phyloP scores from a whole-genome alignment of 2,329 filamentous ascomycete species.

The Verticillium alfalfae region DNA sequence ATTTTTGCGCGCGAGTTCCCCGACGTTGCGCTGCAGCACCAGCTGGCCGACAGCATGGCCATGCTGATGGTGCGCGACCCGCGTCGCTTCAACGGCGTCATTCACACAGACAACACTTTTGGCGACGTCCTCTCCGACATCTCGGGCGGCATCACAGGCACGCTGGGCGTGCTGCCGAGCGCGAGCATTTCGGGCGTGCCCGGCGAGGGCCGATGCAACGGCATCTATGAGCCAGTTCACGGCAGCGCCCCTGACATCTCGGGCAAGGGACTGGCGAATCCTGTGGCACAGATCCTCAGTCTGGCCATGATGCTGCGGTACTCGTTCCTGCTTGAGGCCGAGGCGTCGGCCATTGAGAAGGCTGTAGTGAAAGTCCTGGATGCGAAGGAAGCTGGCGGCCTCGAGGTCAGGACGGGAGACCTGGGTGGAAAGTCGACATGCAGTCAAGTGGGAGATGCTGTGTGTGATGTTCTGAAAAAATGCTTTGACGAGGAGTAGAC shows the following conservation, averaged over 20 bases:
- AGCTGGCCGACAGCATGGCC: conserved; percentile 41
- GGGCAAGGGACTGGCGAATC: conserved; percentile 67
- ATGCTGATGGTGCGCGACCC: conserved; percentile 43
- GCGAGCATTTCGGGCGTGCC: conserved; percentile 38
- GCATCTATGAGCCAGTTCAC: conserved; percentile 57
- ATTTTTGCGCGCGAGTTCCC: conserved; percentile 35
- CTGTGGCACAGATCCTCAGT: conserved; percentile 65
- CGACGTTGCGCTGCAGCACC: conserved; percentile 34
- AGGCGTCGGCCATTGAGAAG: conserved; percentile 36
- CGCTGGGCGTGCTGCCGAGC: conserved; percentile 37
- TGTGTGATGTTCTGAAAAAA: conserved; percentile 10
- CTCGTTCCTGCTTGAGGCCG: conserved; percentile 26
- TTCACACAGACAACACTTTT: conserved; percentile 42
- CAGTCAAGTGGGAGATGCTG: conserved; percentile 61
- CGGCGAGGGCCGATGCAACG: conserved; percentile 43
- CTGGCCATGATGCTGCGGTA: conserved; percentile 73
- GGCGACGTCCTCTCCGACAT: conserved; percentile 42
- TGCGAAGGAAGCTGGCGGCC: conserved; percentile 27
- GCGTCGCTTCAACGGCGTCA: conserved; percentile 39
- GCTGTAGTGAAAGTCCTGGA: conserved; percentile 46
- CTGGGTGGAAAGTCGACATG: conserved; percentile 61
- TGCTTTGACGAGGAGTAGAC: background rate
- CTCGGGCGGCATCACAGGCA: conserved; percentile 38
- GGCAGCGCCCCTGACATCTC: conserved; percentile 70
- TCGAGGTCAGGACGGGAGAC: conserved; percentile 56